These are phyloP conservation scores for Colletotrichum tropicicola DNA, from an alignment of 2,329 filamentous ascomycete species.

Conservation along the genomic window DNA sequence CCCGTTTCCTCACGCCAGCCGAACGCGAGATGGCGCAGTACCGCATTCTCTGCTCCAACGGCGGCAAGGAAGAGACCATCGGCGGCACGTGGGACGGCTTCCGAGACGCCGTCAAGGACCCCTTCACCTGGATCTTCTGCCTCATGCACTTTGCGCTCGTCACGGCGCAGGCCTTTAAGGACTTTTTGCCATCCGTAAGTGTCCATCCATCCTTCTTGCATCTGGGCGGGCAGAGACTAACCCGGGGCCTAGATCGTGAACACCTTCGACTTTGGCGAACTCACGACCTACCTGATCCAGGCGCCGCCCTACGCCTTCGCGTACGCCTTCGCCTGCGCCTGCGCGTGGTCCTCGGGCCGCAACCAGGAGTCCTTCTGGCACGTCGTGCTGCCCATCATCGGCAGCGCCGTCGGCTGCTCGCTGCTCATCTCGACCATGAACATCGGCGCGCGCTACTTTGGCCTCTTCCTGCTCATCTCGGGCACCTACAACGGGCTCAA, in stretches of 20 bases:
- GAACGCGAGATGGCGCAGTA: conserved; percentile 50
- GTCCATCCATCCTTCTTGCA: too few species aligned
- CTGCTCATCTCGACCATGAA: conserved; percentile 48
- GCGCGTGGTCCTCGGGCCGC: conserved; percentile 46
- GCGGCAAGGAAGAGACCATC: conserved; percentile 42
- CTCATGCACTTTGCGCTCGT: conserved; percentile 53
- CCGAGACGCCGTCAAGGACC: conserved; percentile 42
- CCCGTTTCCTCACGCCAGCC: conserved; percentile 47
- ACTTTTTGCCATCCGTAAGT: conserved; percentile 49
- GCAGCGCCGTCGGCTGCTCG: conserved; percentile 48
- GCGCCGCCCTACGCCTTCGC: conserved; percentile 51
- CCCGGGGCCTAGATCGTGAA: conserved; percentile 34
- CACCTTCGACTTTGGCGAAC: conserved; percentile 37
- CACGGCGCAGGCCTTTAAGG: conserved; percentile 49
- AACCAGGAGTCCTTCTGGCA: conserved; percentile 48
- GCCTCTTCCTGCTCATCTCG: conserved; percentile 47
- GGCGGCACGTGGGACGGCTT: conserved; percentile 48
- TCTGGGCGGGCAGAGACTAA: neutral
- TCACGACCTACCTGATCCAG: conserved; percentile 47
- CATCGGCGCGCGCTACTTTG: conserved; percentile 51
- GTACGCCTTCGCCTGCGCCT: conserved; percentile 43
- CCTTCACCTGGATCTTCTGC: conserved; percentile 49
- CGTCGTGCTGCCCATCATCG: conserved; percentile 40
- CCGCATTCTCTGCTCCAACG: conserved; percentile 43
- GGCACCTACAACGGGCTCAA: conserved; percentile 50